Base-by-base conservation (phyloP, 352 stramenopile species). In the Phytophthora nicotianae region DNA sequence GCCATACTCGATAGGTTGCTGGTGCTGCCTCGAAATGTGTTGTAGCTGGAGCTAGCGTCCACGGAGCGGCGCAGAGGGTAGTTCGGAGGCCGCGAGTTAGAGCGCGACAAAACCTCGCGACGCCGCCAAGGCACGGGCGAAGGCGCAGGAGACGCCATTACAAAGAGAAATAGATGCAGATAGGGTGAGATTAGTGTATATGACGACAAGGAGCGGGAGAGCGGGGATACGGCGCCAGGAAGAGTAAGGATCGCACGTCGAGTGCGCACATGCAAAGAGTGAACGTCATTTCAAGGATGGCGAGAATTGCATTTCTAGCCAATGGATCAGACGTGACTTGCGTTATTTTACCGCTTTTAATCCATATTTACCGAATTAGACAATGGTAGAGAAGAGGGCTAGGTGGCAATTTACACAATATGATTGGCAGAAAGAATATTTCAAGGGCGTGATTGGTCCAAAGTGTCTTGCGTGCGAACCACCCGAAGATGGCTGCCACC, bases 11-110 rank as follows among this genome's bases (percentile, higher is more conserved):
- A 60, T 4, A 48, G 1, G 16, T 21, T 32, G 19, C 19, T 62
- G 17, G 35, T 6, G 23, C 13, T 45, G 47, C 29, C 63, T 27
- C 32, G 38, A 48, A 77, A 74, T 7, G 72, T 77, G 42, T n/a
- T 48, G 58, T 77, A 75, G 42, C 43, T 53, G 11, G 50, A 16
- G 33, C 33, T 53, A 19, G 43, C 21, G n/a, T 72, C 72, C 9
- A 61, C 41, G 5, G 55, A 66, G 33, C 68, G 68, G 4, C 64
- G 57, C 19, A 73, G 40, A n/a, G 68, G 64, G 38, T 65, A 64
- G 41, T 70, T 74, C 21, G 55, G 57, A 9, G 58, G 61, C 0
- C 49, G 49, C 19, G 46, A 50, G 14, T 20, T 56, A 4, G 46
- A 42, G 37, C 62, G 47, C 6, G 58, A 69, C 16, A 48, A 26